These are phyloP conservation scores for Pisolithus orientalis DNA, from an alignment of 768 basidiomycete genomes.

Conservation along the genomic window DNA sequence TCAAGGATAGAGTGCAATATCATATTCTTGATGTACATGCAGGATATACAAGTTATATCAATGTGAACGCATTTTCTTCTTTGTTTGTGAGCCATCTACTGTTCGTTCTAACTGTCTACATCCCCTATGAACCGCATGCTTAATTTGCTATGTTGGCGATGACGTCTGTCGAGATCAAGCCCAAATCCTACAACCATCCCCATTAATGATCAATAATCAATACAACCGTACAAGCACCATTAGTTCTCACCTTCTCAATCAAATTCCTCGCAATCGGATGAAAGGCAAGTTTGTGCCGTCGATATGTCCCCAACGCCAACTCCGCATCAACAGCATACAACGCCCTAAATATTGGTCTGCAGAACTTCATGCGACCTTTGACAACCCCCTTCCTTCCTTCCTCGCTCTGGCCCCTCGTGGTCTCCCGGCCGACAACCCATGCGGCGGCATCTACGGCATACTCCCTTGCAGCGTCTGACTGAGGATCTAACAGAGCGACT, in stretches of 20 bases:
- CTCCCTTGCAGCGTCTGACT: conserved; percentile 40
- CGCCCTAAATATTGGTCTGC: conserved; percentile 58
- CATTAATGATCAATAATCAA: background rate
- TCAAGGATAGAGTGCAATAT: too few species aligned
- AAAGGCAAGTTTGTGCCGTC: conserved; percentile 44
- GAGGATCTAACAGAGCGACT: conserved; percentile 51
- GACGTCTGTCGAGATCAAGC: background rate
- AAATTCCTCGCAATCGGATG: conserved; percentile 72
- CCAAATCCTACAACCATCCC: conserved; percentile 6
- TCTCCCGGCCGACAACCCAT: conserved; percentile 55
- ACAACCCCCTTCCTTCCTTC: conserved; percentile 48
- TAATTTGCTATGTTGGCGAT: too few species aligned
- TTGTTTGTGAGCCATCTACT: too few species aligned
- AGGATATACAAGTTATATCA: too few species aligned
- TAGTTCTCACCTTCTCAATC: conserved; percentile 61
- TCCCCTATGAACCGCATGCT: too few species aligned
- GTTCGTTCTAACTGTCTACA: too few species aligned
- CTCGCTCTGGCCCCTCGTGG: conserved; percentile 2
- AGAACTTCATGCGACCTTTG: conserved; percentile 85
- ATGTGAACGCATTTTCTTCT: too few species aligned
- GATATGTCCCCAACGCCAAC: conserved; percentile 49
- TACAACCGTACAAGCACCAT: background rate
- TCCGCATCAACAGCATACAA: conserved; percentile 45
- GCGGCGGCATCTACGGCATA: conserved; percentile 49
- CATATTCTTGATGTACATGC: too few species aligned